Evolutionary conservation across 441 rosid species (phyloP).

Genomic region (Corymbia calophylla): DNA sequence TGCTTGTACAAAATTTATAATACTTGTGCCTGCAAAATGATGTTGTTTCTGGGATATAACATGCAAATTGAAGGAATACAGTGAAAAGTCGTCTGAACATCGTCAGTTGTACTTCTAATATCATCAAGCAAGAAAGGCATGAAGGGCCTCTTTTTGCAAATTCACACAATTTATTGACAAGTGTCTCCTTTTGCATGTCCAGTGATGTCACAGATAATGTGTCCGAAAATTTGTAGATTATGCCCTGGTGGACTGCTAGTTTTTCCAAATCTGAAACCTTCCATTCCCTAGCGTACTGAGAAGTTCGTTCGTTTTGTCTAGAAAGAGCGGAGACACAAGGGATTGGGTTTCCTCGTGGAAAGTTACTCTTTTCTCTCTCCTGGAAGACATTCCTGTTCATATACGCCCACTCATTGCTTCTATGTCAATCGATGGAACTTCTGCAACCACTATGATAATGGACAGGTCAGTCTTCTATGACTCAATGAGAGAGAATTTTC

Average conservation of each 20-base stretch:
- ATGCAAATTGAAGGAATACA: background rate
- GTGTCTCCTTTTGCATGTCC: background rate
- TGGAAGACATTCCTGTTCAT: slow-evolving; percentile 58
- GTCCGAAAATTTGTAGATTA: background rate
- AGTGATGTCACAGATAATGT: background rate
- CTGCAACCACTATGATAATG: slow-evolving; percentile 80
- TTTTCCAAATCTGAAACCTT: background rate
- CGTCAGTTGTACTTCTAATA: background rate
- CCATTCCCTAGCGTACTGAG: slow-evolving; percentile 7
- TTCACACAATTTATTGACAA: background rate
- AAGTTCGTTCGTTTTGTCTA: slow-evolving; percentile 45
- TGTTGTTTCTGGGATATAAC: background rate
- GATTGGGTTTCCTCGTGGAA: slow-evolving; percentile 81
- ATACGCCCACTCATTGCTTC: slow-evolving; percentile 54
- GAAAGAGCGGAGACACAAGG: slow-evolving; percentile 63
- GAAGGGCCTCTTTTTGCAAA: background rate
- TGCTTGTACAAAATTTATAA: background rate
- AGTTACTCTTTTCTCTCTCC: slow-evolving; percentile 53
- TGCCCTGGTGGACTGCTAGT: background rate
- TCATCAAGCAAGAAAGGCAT: background rate
- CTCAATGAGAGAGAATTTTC: background rate
- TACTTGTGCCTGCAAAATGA: background rate
- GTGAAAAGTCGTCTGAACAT: background rate
- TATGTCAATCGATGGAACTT: slow-evolving; percentile 84
- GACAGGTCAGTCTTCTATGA: slow-evolving; percentile 37